Percentiles rank a stretch among this genome's conserved stretches.
Evolutionary conservation across 75 land plant genomes (phyloP).

Genomic region (Cupressus sempervirens): DNA sequence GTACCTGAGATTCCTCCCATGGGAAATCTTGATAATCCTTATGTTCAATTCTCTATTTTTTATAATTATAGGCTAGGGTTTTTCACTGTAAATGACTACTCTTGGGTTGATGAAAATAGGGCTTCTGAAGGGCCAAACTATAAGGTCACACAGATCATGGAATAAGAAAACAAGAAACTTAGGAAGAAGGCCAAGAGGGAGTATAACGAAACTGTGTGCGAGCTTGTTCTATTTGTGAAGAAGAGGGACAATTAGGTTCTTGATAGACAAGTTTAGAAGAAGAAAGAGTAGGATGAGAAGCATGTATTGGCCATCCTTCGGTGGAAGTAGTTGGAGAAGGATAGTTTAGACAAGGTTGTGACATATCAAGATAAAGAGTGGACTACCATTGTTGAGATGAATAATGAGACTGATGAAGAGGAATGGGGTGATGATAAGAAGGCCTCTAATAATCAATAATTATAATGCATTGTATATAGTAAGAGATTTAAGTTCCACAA

Average conservation of each 20-base stretch:
- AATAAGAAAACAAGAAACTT: too few relatives aligned
- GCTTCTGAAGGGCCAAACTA: too few relatives aligned
- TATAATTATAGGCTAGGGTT: too few relatives aligned
- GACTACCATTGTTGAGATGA: constrained; percentile 46
- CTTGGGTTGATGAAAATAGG: too few relatives aligned
- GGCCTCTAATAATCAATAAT: too few relatives aligned
- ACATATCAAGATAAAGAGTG: constrained; percentile 79
- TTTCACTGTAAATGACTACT: too few relatives aligned
- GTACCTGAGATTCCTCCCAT: constrained; percentile 60
- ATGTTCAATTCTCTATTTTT: too few relatives aligned
- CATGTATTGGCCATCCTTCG: constrained; percentile 41
- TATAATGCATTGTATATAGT: too few relatives aligned
- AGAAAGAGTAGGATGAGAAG: constrained; percentile 47
- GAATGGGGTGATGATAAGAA: constrained; percentile 12
- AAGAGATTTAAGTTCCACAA: too few relatives aligned
- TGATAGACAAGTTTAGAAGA: constrained; percentile 57
- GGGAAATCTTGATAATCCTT: constrained; percentile 72
- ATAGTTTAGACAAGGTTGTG: constrained; percentile 43
- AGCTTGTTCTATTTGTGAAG: constrained; percentile 81
- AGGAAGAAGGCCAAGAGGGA: constrained; percentile 81
- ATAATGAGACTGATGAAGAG: constrained; percentile 23
- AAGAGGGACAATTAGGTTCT: constrained; percentile 93
- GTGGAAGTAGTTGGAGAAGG: constrained; percentile 55
- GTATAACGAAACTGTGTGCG: constrained; percentile 75
- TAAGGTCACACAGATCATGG: too few relatives aligned